Percentiles rank a stretch among this genome's conserved stretches.
Evolutionary conservation across 2,329 filamentous ascomycete species (phyloP).

Genomic region (Plectosphaerella plurivora): DNA sequence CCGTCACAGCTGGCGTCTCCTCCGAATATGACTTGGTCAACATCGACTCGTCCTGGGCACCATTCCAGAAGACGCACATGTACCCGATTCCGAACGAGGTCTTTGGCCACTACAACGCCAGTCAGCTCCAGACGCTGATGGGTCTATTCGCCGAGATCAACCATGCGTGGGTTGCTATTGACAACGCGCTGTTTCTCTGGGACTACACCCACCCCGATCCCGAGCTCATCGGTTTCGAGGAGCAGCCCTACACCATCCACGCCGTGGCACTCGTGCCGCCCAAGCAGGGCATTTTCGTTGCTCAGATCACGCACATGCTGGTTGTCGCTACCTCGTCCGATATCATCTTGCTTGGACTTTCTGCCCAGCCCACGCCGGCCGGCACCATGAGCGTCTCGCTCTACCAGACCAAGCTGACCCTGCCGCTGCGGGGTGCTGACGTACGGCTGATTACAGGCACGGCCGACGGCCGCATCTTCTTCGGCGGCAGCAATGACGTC

Average conservation of each 20-base stretch:
- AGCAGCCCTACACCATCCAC: constrained; percentile 82
- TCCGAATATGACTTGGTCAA: constrained; percentile 83
- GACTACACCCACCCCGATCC: constrained; percentile 93
- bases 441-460: constrained; percentile 78
- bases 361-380: constrained; percentile 59
- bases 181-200: constrained; percentile 96
- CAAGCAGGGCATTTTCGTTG: constrained; percentile 81
- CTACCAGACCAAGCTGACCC: constrained; percentile 84
- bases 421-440: constrained; percentile 70
- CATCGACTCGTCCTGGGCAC: constrained; percentile 68
- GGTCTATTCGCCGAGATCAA: constrained; percentile 92
- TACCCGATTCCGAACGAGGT: constrained; percentile 90
- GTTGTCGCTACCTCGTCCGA: constrained; percentile 84
- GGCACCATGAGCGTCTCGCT: constrained; percentile 71
- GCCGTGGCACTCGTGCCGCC: constrained; percentile 85
- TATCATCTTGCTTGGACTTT: constrained; percentile 82
- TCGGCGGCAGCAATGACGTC: constrained; percentile 73
- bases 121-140: constrained; percentile 87
- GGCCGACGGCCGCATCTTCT: constrained; percentile 87
- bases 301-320: constrained; percentile 79
- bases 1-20: constrained; percentile 73
- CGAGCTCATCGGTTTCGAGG: constrained; percentile 87
- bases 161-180: constrained; percentile 92
- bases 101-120: constrained; percentile 86
- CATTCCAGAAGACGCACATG: constrained; percentile 81